A percentile compares a stretch with the other conserved stretches of the same genome.
Conservation (phyloP, 768 basidiomycete species). For the Pleurotus ostreatus region DNA sequence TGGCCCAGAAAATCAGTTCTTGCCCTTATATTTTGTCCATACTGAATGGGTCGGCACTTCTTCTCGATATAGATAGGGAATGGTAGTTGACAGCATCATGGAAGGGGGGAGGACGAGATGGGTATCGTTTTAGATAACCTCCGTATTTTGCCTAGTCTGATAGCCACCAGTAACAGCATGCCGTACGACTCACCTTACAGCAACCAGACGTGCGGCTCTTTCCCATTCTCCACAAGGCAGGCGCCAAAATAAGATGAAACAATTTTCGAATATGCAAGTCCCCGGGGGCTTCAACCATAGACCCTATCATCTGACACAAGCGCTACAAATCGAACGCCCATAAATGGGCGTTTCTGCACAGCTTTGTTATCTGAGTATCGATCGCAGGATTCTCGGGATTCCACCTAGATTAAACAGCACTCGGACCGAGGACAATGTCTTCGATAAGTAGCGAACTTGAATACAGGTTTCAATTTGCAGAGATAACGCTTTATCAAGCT, state of each 20-base stretch:
- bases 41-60: neutral
- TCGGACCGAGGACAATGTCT: neutral
- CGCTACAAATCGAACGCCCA: conserved; percentile 4
- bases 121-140: neutral
- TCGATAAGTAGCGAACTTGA: neutral
- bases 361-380: neutral
- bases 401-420: neutral
- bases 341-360: conserved; percentile 7
- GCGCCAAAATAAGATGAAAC: conserved; percentile 4
- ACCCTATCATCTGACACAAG: conserved; percentile 7
- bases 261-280: neutral
- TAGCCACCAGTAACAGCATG: conserved; percentile 6
- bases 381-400: conserved; percentile 2
- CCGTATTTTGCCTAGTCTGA: neutral
- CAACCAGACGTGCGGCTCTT: conserved; percentile 5
- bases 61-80: neutral
- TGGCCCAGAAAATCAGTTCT: neutral
- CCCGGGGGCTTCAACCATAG: neutral
- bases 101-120: neutral
- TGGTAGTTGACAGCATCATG: neutral
- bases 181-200: conserved; percentile 1
- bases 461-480: neutral
- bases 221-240: conserved; percentile 7
- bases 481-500: conserved; percentile 22
- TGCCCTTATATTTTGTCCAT: neutral